Evolutionary conservation across 495 filamentous ascomycete species (phyloP), one percentile per base, ranked within the genome.

Genomic region (Aspergillus haitiensis): DNA sequence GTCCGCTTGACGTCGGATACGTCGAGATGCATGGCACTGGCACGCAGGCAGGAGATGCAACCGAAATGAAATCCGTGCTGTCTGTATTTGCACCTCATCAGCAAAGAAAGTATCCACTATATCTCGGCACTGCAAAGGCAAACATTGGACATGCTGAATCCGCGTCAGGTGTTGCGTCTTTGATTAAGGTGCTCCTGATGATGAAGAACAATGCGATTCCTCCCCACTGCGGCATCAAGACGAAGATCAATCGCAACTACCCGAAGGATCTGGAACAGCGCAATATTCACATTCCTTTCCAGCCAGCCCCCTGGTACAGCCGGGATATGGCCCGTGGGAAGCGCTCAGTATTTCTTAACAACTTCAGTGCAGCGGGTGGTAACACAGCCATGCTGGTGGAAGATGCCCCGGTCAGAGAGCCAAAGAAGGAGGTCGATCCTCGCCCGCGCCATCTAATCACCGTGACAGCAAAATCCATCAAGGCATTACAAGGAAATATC

Each of bases 101-200:
- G 44, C 83, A 92, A 44, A 82, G 92, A 49, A 80, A 81, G 6
- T 82, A 89, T 67, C 84, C 90, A 0, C 81, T 97, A 3, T 84
- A 89, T 63, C 78, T 97, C 1, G 93, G 93, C 15, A 84, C 93
- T 0, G 84, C 90, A 44, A 97, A 97, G 66, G 83, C 93, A 0
- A 96, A 96, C 57, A 80, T 96, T 31, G 92, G 92, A 2, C 93
- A 97, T 71, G 91, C 86, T 33, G 92, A 96, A 66, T 88, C 92
- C 37, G 91, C 87, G 0, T 94, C 92, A 46, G 92, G 92, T 54
- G 82, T 94, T 32, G 87, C 88, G 0, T 84, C 88, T 0, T 76
- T 97, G 31, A 81, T 90, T 71, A 97, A 97, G 73, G 84, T 93
- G 3, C 68, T 96, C 51, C 70, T 96, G 72, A 96, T 96, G 92